These are phyloP conservation scores for Lichtheimia hyalospora DNA, from an alignment of 371 early-diverging fungal genomes.

Conservation along the genomic window DNA sequence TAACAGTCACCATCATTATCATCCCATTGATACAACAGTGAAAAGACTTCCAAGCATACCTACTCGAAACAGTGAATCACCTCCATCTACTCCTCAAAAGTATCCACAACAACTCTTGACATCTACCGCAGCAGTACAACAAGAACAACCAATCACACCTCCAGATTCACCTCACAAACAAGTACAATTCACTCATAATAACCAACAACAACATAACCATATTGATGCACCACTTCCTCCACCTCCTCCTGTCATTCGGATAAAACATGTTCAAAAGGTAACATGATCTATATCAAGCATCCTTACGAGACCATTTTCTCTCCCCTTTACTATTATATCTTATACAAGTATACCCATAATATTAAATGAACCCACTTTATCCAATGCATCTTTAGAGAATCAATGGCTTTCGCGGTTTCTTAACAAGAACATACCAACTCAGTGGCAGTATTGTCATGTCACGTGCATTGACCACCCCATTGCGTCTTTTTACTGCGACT, in stretches of 20 bases:
- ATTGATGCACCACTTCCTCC: constrained; percentile 4
- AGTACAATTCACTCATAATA: not conserved
- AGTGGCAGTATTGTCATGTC: constrained; percentile 17
- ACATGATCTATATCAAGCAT: not conserved
- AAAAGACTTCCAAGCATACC: no score
- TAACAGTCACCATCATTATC: not conserved
- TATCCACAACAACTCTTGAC: not conserved
- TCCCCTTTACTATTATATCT: not conserved
- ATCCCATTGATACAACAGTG: not conserved
- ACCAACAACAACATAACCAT: not conserved
- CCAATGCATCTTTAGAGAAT: constrained; percentile 10
- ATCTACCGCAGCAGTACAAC: not conserved
- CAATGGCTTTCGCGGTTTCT: constrained; percentile 21
- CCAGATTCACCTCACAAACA: constrained; percentile 8
- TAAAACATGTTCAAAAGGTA: constrained; percentile 25
- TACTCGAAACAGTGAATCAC: not conserved
- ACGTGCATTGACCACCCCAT: constrained; percentile 12
- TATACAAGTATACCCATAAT: not conserved
- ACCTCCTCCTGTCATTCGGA: constrained; percentile 6
- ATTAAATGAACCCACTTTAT: not conserved
- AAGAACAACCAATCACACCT: constrained; percentile 9
- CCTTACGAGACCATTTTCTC: no score
- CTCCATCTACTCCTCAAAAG: constrained; percentile 7
- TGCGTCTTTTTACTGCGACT: constrained; percentile 20
- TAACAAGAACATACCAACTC: constrained; percentile 28